Conservation (phyloP, 495 filamentous ascomycete genomes). For the Haplographium delicatum region DNA sequence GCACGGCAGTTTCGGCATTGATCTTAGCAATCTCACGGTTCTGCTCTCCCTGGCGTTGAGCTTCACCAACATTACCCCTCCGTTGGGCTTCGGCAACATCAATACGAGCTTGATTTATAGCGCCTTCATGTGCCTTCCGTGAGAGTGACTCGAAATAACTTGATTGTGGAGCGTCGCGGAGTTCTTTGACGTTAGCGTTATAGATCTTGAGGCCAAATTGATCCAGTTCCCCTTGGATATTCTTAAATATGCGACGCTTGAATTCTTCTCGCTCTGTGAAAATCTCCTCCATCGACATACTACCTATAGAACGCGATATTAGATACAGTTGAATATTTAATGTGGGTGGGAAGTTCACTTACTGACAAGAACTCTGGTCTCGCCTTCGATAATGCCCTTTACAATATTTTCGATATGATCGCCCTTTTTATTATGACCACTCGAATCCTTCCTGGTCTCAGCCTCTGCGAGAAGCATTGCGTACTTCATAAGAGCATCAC, state of each 20-base stretch:
- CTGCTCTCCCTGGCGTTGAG: constrained; percentile 67
- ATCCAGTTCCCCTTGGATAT: constrained; percentile 69
- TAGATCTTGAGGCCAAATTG: constrained; percentile 72
- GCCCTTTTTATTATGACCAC: constrained; percentile 19
- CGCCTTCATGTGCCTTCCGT: constrained; percentile 78
- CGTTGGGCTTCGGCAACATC: constrained; percentile 78
- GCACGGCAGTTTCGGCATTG: constrained; percentile 47
- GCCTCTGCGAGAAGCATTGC: constrained; percentile 67
- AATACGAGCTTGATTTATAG: constrained; percentile 70
- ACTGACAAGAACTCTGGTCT: constrained; percentile 75
- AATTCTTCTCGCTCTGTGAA: constrained; percentile 72
- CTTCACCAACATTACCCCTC: constrained; percentile 72
- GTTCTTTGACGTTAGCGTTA: constrained; percentile 77
- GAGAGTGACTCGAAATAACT: constrained; percentile 75
- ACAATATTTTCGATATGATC: constrained; percentile 75
- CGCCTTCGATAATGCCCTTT: constrained; percentile 84
- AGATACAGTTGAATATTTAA: no score
- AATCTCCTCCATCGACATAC: constrained; percentile 73
- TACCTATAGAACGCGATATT: no score
- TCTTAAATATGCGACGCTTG: constrained; percentile 69
- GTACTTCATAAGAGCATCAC: constrained; percentile 63
- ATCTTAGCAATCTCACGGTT: constrained; percentile 80
- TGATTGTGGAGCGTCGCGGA: constrained; percentile 69
- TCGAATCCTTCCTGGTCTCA: constrained; percentile 25
- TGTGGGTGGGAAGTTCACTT: constrained; percentile 20